phyloP scores from a whole-genome alignment of 2,329 filamentous ascomycete genomes.

The Hypocreales sp. region DNA sequence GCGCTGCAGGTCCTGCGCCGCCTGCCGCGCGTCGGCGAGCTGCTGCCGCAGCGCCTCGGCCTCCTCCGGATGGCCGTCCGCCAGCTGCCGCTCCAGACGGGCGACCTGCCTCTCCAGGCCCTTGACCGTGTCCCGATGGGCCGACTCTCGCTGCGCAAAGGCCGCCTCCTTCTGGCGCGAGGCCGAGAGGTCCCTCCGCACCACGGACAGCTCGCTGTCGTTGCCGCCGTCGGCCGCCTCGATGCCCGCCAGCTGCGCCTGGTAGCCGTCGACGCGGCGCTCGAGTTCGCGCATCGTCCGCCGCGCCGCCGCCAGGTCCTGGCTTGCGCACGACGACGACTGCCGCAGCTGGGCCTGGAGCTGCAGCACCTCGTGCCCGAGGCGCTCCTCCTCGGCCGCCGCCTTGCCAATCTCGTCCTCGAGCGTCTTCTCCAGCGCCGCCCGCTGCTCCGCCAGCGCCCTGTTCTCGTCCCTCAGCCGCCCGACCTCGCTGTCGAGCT shows the following conservation, averaged over 20 bases:
- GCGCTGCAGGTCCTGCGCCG: slow-evolving; percentile 31
- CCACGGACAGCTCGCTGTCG: slow-evolving; percentile 38
- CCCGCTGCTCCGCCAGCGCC: slow-evolving; percentile 37
- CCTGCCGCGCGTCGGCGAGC: slow-evolving; percentile 21
- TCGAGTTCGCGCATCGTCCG: slow-evolving; percentile 53
- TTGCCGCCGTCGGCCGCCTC: slow-evolving; percentile 20
- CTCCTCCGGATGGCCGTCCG: too few relatives aligned
- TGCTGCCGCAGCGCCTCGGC: too few relatives aligned
- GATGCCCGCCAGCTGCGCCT: slow-evolving; percentile 22
- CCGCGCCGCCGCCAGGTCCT: slow-evolving; percentile 42
- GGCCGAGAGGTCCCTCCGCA: slow-evolving; percentile 47
- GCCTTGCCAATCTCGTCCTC: slow-evolving; percentile 52
- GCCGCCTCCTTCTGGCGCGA: slow-evolving; percentile 52
- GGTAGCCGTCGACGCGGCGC: slow-evolving; percentile 38
- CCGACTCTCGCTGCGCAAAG: slow-evolving; percentile 47
- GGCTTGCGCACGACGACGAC: slow-evolving; percentile 30
- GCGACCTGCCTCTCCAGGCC: slow-evolving; percentile 48
- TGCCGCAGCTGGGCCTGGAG: slow-evolving; percentile 29
- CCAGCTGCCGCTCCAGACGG: slow-evolving; percentile 50
- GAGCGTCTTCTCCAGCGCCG: slow-evolving; percentile 45
- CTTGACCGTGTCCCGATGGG: slow-evolving; percentile 47
- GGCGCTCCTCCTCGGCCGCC: slow-evolving; percentile 47
- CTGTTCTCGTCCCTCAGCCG: slow-evolving; percentile 50
- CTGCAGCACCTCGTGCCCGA: slow-evolving; percentile 36
- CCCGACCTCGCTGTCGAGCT: slow-evolving; percentile 51